Base-by-base conservation (phyloP, 2,329 filamentous ascomycete genomes). In the Simplicillium aogashimaense region DNA sequence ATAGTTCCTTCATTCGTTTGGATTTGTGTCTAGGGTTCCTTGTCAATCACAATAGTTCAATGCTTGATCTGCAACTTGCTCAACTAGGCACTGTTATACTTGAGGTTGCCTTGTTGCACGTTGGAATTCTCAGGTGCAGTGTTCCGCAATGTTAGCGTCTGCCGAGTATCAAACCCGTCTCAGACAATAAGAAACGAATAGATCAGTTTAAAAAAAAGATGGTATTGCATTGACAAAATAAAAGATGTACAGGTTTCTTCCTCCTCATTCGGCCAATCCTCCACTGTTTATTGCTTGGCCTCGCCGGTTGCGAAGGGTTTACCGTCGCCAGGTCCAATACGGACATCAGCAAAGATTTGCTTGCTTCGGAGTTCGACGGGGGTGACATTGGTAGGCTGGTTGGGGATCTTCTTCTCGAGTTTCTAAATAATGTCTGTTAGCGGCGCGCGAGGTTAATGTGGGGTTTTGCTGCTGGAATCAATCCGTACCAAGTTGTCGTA, bases 401-500 rank as follows among this genome's bases (percentile, higher is more conserved):
- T 81, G 46, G 86, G 86, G 50, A 92, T 81, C 48, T 72, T 74
- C 69, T 92, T 92, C 62, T 88, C 82, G 47, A 92, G 70, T 66
- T 84, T 83, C 85, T 90, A 18, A 2, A 29, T 3, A 14, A 25
- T 25, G 6, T 25, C 9, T 25, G 20, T 25, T 25, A 25, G 20
- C 20, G 20, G 20, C 9, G 20, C 20, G 9, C 5, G 6, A 25
- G 20, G 20, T 25, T 5, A 9, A 6, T 25, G 20, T 9, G 20
- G 5, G 20, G 20, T 5, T 5, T 25, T 25, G 20, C 20, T 25
- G 6, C 20, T 9, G 3, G 29, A 28, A 20, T n/a, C 29, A 9
- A 9, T 38, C 72, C 84, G 46, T 72, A 98, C 92, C 70, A 98
- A 66, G 62, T 95, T 97, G 51, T 95, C 83, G 59, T 85, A 97